Conservation (phyloP, 2,329 filamentous ascomycete genomes). For the Fusarium guadeloupense region DNA sequence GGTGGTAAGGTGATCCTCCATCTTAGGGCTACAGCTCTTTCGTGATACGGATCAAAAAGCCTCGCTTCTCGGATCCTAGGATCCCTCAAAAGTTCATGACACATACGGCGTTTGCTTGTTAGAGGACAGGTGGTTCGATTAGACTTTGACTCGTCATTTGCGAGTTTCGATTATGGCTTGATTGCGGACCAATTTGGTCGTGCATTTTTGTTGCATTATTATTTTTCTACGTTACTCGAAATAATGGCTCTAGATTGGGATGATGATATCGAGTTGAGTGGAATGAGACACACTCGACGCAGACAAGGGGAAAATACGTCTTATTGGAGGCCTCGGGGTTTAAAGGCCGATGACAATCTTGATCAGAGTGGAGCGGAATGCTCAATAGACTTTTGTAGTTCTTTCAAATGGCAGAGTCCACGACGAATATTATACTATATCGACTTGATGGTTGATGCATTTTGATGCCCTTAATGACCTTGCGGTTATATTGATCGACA, state of each 20-base stretch:
- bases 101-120: conserved; percentile 45
- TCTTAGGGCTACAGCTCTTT: conserved; percentile 20
- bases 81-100: conserved; percentile 42
- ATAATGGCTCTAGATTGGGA: conserved; percentile 46
- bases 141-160: conserved; percentile 40
- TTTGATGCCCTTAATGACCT: too few relatives aligned
- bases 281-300: conserved; percentile 30
- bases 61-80: conserved; percentile 28
- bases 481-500: too few relatives aligned
- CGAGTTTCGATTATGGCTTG: conserved; percentile 43
- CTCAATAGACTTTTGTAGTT: conserved; percentile 36
- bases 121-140: conserved; percentile 43
- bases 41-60: conserved; percentile 22
- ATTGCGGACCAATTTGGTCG: conserved; percentile 35
- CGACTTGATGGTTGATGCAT: background rate
- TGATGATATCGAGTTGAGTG: conserved; percentile 30
- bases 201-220: conserved; percentile 26
- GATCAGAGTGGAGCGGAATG: conserved; percentile 17
- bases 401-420: conserved; percentile 12
- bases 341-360: conserved; percentile 29
- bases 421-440: background rate
- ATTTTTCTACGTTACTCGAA: conserved; percentile 36
- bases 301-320: conserved; percentile 7
- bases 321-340: conserved; percentile 23
- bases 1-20: conserved; percentile 55